A percentile compares a stretch with the other conserved stretches of the same genome.
These are phyloP conservation scores for Pseudogymnoascus sp. DNA, from an alignment of 2,329 filamentous ascomycete species.

Conservation along the genomic window DNA sequence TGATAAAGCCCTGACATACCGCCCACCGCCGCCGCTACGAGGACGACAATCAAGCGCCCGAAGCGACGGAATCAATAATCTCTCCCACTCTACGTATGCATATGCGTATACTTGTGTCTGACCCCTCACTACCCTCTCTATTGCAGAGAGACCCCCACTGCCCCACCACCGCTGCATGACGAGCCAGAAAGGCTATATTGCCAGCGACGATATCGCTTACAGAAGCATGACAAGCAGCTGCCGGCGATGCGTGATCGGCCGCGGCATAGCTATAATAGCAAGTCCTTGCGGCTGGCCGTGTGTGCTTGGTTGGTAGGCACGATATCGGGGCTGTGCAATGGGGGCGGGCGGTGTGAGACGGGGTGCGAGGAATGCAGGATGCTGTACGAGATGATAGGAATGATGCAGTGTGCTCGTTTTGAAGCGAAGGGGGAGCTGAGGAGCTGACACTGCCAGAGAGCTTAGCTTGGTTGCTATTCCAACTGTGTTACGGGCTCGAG, in stretches of 20 bases:
- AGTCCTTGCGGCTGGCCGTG: not conserved
- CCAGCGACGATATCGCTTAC: not conserved
- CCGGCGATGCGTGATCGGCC: not conserved
- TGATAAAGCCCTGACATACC: not conserved
- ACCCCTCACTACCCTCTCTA: not conserved
- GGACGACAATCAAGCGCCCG: not conserved
- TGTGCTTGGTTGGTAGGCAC: not conserved
- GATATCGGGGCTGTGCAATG: not conserved
- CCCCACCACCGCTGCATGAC: not conserved
- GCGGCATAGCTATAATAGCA: not conserved
- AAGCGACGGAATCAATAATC: not conserved
- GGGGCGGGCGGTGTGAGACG: not conserved
- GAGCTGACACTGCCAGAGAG: not conserved
- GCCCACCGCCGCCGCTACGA: not conserved
- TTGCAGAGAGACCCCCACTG: not conserved
- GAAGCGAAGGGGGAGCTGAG: not conserved
- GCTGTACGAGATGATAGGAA: not conserved
- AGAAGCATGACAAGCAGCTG: not conserved
- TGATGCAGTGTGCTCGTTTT: not conserved
- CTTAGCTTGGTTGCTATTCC: not conserved
- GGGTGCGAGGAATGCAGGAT: not conserved
- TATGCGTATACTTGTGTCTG: not conserved
- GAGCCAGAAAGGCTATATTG: not conserved
- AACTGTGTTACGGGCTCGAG: not conserved
- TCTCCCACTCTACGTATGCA: not conserved